Evolutionary conservation across 768 basidiomycete genomes (phyloP).

Genomic region (Rhizopogon vinicolor): DNA sequence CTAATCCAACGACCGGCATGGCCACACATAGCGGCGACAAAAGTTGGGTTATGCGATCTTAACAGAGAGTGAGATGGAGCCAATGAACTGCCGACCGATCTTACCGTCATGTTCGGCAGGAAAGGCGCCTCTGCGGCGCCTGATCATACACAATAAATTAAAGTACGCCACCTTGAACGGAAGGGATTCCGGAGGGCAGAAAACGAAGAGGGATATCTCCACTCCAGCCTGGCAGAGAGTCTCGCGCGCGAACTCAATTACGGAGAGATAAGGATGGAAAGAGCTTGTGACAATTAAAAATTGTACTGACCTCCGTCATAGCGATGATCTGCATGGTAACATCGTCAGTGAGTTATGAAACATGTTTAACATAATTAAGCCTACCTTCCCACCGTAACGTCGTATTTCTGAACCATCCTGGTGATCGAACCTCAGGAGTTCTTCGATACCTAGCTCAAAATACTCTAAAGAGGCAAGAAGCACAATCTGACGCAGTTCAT

Average conservation of each 20-base stretch:
- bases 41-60: slow-evolving; percentile 28
- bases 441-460: slow-evolving; percentile 25
- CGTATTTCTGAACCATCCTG: slow-evolving; percentile 7
- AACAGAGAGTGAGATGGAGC: slow-evolving; percentile 3
- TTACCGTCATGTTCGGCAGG: slow-evolving; percentile 22
- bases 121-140: slow-evolving; percentile 28
- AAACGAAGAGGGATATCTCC: slow-evolving; percentile 40
- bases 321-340: slow-evolving; percentile 36
- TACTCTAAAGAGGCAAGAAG: slow-evolving; percentile 24
- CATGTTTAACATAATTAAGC: not conserved
- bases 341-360: slow-evolving; percentile 5
- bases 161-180: slow-evolving; percentile 47
- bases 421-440: slow-evolving; percentile 16
- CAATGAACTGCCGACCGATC: not conserved
- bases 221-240: slow-evolving; percentile 41
- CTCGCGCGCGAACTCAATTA: slow-evolving; percentile 38
- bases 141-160: slow-evolving; percentile 39
- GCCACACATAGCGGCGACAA: slow-evolving; percentile 29
- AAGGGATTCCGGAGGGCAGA: slow-evolving; percentile 35
- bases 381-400: slow-evolving; percentile 26
- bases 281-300: not conserved
- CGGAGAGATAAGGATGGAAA: not conserved
- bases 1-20: slow-evolving; percentile 20
- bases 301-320: slow-evolving; percentile 44
- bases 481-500: slow-evolving; percentile 24